These are phyloP conservation scores for Pleurotus salmoneostramineus DNA, from an alignment of 768 basidiomycete species.

Conservation along the genomic window DNA sequence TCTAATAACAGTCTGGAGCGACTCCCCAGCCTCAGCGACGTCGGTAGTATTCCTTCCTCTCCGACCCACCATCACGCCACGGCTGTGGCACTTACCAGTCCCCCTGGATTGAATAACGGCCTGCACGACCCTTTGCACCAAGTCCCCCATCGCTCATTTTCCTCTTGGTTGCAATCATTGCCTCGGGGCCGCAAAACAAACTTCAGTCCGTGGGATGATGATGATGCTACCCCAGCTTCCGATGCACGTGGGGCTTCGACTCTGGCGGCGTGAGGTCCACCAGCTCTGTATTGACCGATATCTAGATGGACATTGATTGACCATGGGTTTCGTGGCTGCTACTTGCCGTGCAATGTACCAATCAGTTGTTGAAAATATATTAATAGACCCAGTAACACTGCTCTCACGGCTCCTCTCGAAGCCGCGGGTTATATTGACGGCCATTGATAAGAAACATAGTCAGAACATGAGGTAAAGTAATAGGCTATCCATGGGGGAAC, in stretches of 20 bases:
- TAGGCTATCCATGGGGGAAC: neutral
- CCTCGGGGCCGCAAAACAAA: constrained; percentile 65
- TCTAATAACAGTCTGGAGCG: constrained; percentile 75
- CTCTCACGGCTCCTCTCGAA: no score
- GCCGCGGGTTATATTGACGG: no score
- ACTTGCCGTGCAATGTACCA: neutral
- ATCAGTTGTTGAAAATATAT: neutral
- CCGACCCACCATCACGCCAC: constrained; percentile 49
- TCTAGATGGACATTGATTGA: neutral
- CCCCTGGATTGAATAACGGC: neutral
- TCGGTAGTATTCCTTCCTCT: constrained; percentile 68
- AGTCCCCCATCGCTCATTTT: constrained; percentile 26
- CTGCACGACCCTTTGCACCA: neutral
- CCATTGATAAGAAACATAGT: no score
- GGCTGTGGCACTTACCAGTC: constrained; percentile 14
- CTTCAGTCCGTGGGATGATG: constrained; percentile 84
- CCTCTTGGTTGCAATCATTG: constrained; percentile 68
- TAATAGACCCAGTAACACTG: neutral
- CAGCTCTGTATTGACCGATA: neutral
- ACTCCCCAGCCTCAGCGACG: constrained; percentile 74
- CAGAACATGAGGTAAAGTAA: neutral
- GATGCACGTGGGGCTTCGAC: neutral
- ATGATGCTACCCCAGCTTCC: constrained; percentile 34
- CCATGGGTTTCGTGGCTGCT: neutral
- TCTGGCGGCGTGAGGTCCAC: no score